Percentiles rank a stretch among this genome's conserved stretches.
phyloP scores from a whole-genome alignment of 1,139 yeast genomes.

The Kluyveromyces sp. region DNA sequence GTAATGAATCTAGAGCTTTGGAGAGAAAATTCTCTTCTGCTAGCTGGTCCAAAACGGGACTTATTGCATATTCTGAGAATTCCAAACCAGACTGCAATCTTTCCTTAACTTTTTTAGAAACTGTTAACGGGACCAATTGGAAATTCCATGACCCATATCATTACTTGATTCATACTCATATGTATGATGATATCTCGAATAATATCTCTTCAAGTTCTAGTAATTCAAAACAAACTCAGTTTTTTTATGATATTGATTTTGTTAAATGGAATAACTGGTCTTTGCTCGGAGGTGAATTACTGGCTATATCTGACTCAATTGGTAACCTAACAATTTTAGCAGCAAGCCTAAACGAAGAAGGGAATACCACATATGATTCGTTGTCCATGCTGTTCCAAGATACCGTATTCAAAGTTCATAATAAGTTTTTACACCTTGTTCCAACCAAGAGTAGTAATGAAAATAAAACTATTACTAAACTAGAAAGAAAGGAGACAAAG shows the following conservation, averaged over 20 bases:
- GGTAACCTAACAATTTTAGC: constrained; percentile 30
- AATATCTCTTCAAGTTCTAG: constrained; percentile 10
- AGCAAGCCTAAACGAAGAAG: constrained; percentile 30
- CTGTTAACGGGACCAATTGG: constrained; percentile 31
- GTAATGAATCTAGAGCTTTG: not conserved
- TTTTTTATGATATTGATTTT: constrained; percentile 24
- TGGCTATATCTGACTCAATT: constrained; percentile 30
- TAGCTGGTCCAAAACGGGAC: constrained; percentile 32
- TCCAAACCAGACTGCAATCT: constrained; percentile 25
- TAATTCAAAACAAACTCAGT: constrained; percentile 14
- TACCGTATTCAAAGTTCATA: constrained; percentile 28
- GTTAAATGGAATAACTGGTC: constrained; percentile 32
- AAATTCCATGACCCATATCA: constrained; percentile 29
- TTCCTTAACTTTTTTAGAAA: constrained; percentile 28
- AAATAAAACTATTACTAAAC: constrained; percentile 9
- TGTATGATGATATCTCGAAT: constrained; percentile 19
- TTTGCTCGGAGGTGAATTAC: constrained; percentile 29
- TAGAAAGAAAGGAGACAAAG: constrained; percentile 27
- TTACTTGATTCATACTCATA: constrained; percentile 27
- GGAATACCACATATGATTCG: constrained; percentile 29
- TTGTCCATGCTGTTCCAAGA: constrained; percentile 30
- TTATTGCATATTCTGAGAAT: constrained; percentile 29
- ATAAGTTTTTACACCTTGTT: constrained; percentile 22
- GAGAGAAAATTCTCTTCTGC: constrained; percentile 6
- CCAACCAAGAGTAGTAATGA: constrained; percentile 9